Conservation (phyloP, 306 rosid genomes). For the Lablab purpureus region DNA sequence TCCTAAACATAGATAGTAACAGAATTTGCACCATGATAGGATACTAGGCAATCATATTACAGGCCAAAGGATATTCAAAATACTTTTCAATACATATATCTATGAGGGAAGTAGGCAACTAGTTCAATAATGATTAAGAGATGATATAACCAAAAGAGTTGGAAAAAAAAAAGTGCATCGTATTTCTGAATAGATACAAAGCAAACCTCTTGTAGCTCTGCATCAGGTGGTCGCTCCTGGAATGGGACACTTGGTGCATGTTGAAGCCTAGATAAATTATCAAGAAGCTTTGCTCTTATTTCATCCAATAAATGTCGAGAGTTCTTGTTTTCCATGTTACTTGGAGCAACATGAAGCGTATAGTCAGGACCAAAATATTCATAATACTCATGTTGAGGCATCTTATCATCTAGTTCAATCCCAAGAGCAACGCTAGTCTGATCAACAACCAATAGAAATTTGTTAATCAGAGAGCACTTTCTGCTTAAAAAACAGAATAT, state of each 20-base stretch:
- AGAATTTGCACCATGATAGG: slow-evolving; percentile 2
- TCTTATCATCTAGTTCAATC: slow-evolving; percentile 58
- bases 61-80: slow-evolving; percentile 33
- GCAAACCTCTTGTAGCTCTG: slow-evolving; percentile 56
- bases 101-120: not conserved
- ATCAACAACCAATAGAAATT: slow-evolving; percentile 43
- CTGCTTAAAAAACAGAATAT: not conserved
- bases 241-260: slow-evolving; percentile 64
- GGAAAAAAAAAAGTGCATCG: not conserved
- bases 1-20: slow-evolving; percentile 8
- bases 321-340: slow-evolving; percentile 69
- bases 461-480: slow-evolving; percentile 31
- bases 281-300: slow-evolving; percentile 53
- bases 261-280: slow-evolving; percentile 55
- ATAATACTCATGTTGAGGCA: slow-evolving; percentile 63
- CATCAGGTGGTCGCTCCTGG: slow-evolving; percentile 60
- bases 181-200: slow-evolving; percentile 29
- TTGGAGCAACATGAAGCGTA: slow-evolving; percentile 60
- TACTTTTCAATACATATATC: slow-evolving; percentile 22
- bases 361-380: slow-evolving; percentile 68
- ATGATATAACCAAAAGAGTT: slow-evolving; percentile 9
- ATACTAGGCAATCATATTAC: not conserved
- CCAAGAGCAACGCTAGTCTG: slow-evolving; percentile 65
- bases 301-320: slow-evolving; percentile 54
- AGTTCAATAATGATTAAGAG: slow-evolving; percentile 1